phyloP scores from a whole-genome alignment of 192 early-diverging fungal species.

The Cladochytrium replicatum region DNA sequence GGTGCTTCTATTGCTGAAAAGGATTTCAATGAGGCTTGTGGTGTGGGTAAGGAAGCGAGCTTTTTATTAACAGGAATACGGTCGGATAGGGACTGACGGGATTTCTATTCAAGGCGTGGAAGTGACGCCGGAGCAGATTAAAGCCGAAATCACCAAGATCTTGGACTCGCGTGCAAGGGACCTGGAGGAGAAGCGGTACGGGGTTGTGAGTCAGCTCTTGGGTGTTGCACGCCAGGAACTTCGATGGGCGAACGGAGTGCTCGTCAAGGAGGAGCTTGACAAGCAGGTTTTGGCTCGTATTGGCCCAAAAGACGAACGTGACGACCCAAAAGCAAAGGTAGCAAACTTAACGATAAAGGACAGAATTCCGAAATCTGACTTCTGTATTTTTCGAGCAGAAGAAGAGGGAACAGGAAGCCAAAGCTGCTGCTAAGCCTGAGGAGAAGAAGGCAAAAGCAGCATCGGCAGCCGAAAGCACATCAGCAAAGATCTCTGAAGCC shows the following conservation, averaged over 20 bases:
- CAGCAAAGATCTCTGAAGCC: constrained; percentile 34
- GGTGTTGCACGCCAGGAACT: constrained; percentile 60
- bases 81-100: neutral
- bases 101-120: constrained; percentile 54
- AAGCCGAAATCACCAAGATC: constrained; percentile 47
- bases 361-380: no score
- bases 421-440: constrained; percentile 27
- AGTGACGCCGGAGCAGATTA: constrained; percentile 70
- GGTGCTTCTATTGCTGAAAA: constrained; percentile 48
- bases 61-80: constrained; percentile 1
- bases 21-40: constrained; percentile 77
- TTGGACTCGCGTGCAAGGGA: constrained; percentile 58
- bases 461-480: constrained; percentile 10
- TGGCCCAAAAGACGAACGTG: constrained; percentile 98
- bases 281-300: constrained; percentile 70
- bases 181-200: constrained; percentile 78
- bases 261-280: constrained; percentile 83
- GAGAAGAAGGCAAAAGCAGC: constrained; percentile 20
- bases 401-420: constrained; percentile 56
- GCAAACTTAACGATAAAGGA: constrained; percentile 17
- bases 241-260: constrained; percentile 81
- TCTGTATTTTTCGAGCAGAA: constrained; percentile 30
- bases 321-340: constrained; percentile 50
- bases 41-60: constrained; percentile 62
- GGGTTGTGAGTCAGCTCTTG: constrained; percentile 64